These are phyloP conservation scores for Hymenoscyphus infarciens DNA, from an alignment of 2,329 filamentous ascomycete species.

Conservation along the genomic window DNA sequence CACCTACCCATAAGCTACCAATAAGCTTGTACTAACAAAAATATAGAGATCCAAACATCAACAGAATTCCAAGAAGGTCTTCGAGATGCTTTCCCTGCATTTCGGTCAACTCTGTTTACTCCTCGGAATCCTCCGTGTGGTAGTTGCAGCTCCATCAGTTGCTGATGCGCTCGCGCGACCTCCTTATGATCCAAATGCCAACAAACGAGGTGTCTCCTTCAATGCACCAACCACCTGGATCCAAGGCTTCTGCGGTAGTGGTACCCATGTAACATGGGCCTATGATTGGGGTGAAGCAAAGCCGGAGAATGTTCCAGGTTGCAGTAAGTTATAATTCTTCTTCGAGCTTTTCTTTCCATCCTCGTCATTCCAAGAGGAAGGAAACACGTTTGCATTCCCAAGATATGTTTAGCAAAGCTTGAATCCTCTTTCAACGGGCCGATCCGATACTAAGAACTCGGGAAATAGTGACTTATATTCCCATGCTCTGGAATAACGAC, in stretches of 20 bases:
- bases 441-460: too few species aligned
- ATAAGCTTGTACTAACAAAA: neutral
- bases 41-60: neutral
- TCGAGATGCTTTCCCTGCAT: neutral
- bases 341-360: too few species aligned
- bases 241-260: slow-evolving; percentile 2
- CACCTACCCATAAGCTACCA: neutral
- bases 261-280: slow-evolving; percentile 10
- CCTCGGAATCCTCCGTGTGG: neutral
- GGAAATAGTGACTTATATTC: slow-evolving; percentile 3
- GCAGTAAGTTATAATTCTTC: slow-evolving; percentile 2
- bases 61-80: neutral
- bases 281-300: slow-evolving; percentile 11
- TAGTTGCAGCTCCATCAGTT: neutral
- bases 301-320: slow-evolving; percentile 2
- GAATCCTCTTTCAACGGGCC: too few species aligned
- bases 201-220: slow-evolving; percentile 14
- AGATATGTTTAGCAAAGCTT: too few species aligned
- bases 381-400: too few species aligned
- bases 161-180: neutral
- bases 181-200: neutral
- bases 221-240: slow-evolving; percentile 9
- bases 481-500: slow-evolving; percentile 13
- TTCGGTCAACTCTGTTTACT: neutral
- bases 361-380: too few species aligned